These are phyloP conservation scores for Mortierella sp. DNA, from an alignment of 371 early-diverging fungal species.

Conservation along the genomic window DNA sequence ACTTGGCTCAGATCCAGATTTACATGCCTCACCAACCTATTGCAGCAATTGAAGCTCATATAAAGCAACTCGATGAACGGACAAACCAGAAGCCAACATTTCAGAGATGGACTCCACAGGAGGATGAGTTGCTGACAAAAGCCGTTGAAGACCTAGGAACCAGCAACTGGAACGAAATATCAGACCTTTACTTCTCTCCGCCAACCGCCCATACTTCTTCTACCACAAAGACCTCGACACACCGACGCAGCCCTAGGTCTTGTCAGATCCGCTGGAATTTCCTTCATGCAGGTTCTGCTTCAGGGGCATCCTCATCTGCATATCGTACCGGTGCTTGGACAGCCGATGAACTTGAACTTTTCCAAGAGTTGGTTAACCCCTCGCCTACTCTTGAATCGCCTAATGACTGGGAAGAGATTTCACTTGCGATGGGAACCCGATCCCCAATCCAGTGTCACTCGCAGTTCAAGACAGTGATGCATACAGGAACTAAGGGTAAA, in stretches of 20 bases:
- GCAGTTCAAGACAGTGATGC: conserved; percentile 39
- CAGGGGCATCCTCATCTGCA: background rate
- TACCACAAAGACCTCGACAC: background rate
- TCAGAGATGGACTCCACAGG: conserved; percentile 32
- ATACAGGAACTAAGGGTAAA: conserved; percentile 43
- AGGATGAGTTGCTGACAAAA: conserved; percentile 18
- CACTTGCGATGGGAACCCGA: conserved; percentile 32
- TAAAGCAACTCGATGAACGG: conserved; percentile 2
- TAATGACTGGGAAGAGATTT: conserved; percentile 45
- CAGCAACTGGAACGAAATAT: conserved; percentile 18
- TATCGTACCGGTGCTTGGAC: conserved; percentile 31
- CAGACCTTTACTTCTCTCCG: conserved; percentile 21
- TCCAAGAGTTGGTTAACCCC: conserved; percentile 32
- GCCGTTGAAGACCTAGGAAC: conserved; percentile 12
- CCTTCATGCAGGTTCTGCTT: conserved; percentile 9
- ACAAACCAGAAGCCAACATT: conserved; percentile 21
- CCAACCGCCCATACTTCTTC: too few species aligned
- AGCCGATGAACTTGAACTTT: conserved; percentile 26
- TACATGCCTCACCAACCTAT: conserved; percentile 36
- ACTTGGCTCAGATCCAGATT: conserved; percentile 17
- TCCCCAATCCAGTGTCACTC: conserved; percentile 36
- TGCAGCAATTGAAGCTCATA: conserved; percentile 10
- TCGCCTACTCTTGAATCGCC: conserved; percentile 3
- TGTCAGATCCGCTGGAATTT: conserved; percentile 46
- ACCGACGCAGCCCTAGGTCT: conserved; percentile 23